A percentile compares a stretch with the other conserved stretches of the same genome.
These are phyloP conservation scores for Aspergillus carlsbadensis DNA, from an alignment of 495 filamentous ascomycete species.

Conservation along the genomic window DNA sequence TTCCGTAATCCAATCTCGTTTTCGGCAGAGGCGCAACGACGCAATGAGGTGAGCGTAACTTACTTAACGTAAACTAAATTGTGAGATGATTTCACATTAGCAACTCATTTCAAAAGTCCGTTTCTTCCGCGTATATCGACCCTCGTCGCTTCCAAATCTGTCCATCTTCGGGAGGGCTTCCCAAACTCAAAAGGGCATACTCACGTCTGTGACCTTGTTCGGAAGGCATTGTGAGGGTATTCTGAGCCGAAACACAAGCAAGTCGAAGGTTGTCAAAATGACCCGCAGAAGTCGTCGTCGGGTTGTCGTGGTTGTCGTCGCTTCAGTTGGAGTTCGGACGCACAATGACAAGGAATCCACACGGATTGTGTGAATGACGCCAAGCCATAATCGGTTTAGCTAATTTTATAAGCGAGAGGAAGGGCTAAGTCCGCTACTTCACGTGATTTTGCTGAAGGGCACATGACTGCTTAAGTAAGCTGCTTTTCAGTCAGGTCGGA, in stretches of 20 bases:
- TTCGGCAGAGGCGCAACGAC: constrained; percentile 26
- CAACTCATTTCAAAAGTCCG: constrained; percentile 22
- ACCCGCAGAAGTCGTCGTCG: constrained; percentile 51
- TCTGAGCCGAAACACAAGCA: constrained; percentile 50
- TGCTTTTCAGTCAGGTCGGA: constrained; percentile 10
- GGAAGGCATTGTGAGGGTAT: constrained; percentile 71
- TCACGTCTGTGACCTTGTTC: constrained; percentile 83
- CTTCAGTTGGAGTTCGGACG: constrained; percentile 40
- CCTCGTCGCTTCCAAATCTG: not conserved
- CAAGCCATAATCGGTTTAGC: too few species aligned
- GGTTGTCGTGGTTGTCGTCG: constrained; percentile 53
- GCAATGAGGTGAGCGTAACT: constrained; percentile 44
- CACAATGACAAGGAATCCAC: constrained; percentile 44
- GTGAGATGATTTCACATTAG: constrained; percentile 33
- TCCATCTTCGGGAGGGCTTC: not conserved
- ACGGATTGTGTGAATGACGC: too few species aligned
- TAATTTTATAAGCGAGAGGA: too few species aligned
- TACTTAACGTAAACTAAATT: constrained; percentile 88
- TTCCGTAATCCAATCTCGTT: constrained; percentile 8
- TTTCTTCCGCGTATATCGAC: constrained; percentile 5
- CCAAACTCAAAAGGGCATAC: constrained; percentile 34
- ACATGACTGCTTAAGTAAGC: constrained; percentile 19
- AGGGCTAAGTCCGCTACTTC: constrained; percentile 44
- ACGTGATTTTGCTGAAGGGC: constrained; percentile 26
- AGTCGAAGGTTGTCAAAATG: constrained; percentile 46